A percentile compares a stretch with the other conserved stretches of the same genome.
These are phyloP conservation scores for Bipolaris gigantea DNA, from an alignment of 2,329 filamentous ascomycete genomes.

Conservation along the genomic window DNA sequence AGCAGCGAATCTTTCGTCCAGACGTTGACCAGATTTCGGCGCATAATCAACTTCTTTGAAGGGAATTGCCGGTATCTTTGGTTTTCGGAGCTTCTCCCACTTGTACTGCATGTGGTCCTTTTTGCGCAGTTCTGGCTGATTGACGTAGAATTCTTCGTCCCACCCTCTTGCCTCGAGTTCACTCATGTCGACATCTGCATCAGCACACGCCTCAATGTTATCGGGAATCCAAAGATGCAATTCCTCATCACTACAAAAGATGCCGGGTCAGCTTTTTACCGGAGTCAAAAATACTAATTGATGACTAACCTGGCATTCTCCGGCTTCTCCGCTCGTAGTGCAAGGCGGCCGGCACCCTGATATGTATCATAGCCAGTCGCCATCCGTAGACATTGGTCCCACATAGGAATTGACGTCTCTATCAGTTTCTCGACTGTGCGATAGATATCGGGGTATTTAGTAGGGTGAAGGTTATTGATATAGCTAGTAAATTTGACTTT, in stretches of 20 bases:
- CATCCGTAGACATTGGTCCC: conserved; percentile 25
- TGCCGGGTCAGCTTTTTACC: not conserved
- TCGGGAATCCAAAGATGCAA: conserved; percentile 18
- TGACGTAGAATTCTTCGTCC: not conserved
- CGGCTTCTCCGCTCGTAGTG: conserved; percentile 9
- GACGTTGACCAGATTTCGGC: conserved; percentile 9
- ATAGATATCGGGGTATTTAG: conserved; percentile 23
- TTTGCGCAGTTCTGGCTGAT: not conserved
- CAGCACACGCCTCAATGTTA: conserved; percentile 2
- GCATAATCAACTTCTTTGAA: conserved; percentile 22
- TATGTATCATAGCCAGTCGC: not conserved
- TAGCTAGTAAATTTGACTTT: conserved; percentile 52
- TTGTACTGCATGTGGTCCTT: conserved; percentile 9
- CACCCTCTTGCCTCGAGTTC: not conserved
- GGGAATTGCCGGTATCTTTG: conserved; percentile 13
- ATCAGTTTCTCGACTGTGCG: conserved; percentile 24
- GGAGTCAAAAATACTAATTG: not conserved
- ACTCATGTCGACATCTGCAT: conserved; percentile 2
- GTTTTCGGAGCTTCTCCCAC: conserved; percentile 23
- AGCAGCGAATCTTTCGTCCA: conserved; percentile 16
- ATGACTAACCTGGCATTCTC: conserved; percentile 1
- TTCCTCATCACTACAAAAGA: conserved; percentile 18
- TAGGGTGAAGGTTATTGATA: conserved; percentile 59
- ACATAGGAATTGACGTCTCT: conserved; percentile 23
- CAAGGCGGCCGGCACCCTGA: conserved; percentile 15